Base-by-base conservation (phyloP, 2,329 filamentous ascomycete species). In the Nemania diffusa region DNA sequence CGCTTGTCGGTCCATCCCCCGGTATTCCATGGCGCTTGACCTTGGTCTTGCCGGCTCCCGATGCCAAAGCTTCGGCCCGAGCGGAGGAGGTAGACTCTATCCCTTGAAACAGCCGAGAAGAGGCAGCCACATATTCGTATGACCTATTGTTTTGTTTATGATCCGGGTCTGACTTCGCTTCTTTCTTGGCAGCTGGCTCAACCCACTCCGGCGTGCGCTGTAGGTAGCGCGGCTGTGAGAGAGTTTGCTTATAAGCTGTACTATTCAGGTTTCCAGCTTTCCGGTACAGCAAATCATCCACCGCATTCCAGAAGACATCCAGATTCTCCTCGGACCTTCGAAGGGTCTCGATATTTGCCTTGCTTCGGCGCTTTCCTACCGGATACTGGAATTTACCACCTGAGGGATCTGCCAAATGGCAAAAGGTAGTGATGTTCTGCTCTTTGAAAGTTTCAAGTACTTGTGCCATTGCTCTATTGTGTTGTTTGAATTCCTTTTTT, bases 191-290 rank as follows among this genome's bases (percentile, higher is more conserved):
- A 7, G 71, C 46, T 0, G 79, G 78, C 59, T 84, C 81, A 29
- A 79, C 70, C 84, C 85, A 88, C 13, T 81, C 78, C 0, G 81
- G 77, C 0, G 84, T 88, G n/a, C 86, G 79, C 32, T 81, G 80
- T 6, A 88, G 71, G 1, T 68, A 71, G 3, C 81, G 80, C 0
- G 68, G 52, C 32, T 79, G 74, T 0, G 76, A 76, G 3, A 83
- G 70, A 0, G 82, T 64, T 1, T 68, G 64, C 8, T 72, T 26
- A 1, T 77, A 20, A 44, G 78, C 72, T n/a, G 76, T 76, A 5
- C 72, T 74, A 0, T 69, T 62, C 29, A 79, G 44, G 2, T 71
- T 71, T 5, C 75, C 73, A 15, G 46, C 63, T 3, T 68, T 65
- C 1, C 5, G 7, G 6, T 69, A 63, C 2, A 78, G 26, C 1